Conservation (phyloP, 306 rosid species). For the Cucurbita pepo region DNA sequence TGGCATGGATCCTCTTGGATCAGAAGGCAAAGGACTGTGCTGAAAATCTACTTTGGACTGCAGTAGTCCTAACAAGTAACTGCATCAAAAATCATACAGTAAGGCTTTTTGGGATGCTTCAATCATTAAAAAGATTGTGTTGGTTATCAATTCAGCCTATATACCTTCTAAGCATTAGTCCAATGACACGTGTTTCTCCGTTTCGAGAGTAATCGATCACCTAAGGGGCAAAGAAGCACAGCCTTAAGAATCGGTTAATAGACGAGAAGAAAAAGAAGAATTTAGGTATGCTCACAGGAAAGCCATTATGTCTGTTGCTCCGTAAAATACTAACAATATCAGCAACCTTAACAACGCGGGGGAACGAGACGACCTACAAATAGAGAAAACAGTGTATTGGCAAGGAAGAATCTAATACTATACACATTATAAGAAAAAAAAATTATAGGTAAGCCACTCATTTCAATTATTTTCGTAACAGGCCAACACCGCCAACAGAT, state of each 20-base stretch:
- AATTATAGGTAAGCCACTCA: background rate
- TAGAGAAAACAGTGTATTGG: background rate
- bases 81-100: conserved; percentile 24
- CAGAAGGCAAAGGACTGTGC: conserved; percentile 72
- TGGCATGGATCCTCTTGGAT: conserved; percentile 43
- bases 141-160: background rate
- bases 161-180: conserved; percentile 87
- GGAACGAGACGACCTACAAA: conserved; percentile 70
- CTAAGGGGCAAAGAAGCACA: conserved; percentile 26
- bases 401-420: background rate
- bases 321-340: conserved; percentile 62
- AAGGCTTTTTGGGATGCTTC: background rate
- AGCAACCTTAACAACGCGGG: conserved; percentile 89
- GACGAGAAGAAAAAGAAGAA: background rate
- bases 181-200: conserved; percentile 78
- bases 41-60: conserved; percentile 88
- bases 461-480: background rate
- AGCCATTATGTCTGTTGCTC: conserved; percentile 87
- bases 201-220: conserved; percentile 83
- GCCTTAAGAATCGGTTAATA: conserved; percentile 7
- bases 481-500: no score
- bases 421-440: background rate
- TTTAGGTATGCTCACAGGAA: conserved; percentile 59
- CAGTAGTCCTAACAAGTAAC: conserved; percentile 81
- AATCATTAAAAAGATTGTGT: background rate